Conservation (phyloP, 495 filamentous ascomycete species). For the Hypoxylon trugodes region DNA sequence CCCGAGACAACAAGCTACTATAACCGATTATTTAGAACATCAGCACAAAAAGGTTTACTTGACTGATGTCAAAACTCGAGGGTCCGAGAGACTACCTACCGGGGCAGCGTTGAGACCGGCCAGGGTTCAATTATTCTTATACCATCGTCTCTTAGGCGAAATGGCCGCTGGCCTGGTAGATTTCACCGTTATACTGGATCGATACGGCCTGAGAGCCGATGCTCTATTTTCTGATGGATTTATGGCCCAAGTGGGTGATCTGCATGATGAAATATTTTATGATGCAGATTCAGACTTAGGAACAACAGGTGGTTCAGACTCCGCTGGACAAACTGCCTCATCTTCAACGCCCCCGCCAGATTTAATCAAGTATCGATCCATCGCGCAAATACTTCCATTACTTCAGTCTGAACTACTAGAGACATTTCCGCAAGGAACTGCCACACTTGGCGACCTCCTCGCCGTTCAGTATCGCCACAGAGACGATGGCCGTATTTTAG, state of each 20-base stretch:
- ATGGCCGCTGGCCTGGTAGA: slow-evolving; percentile 77
- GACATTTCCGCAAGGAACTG: slow-evolving; percentile 62
- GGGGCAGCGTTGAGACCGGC: slow-evolving; percentile 77
- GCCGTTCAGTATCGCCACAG: slow-evolving; percentile 69
- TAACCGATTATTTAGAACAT: slow-evolving; percentile 57
- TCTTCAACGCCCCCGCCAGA: slow-evolving; percentile 49
- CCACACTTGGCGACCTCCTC: slow-evolving; percentile 63
- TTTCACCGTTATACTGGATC: slow-evolving; percentile 68
- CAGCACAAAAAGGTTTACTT: slow-evolving; percentile 78
- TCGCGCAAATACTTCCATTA: slow-evolving; percentile 50
- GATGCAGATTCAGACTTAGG: slow-evolving; percentile 45
- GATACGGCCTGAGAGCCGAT: slow-evolving; percentile 72
- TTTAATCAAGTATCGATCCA: slow-evolving; percentile 52
- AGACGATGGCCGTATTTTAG: slow-evolving; percentile 65
- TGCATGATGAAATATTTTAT: slow-evolving; percentile 67
- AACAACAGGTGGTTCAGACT: slow-evolving; percentile 5
- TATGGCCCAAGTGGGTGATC: slow-evolving; percentile 75
- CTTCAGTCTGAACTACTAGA: slow-evolving; percentile 59
- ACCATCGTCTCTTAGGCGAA: slow-evolving; percentile 82
- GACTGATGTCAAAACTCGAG: slow-evolving; percentile 88
- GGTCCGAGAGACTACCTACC: slow-evolving; percentile 66
- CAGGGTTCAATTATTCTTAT: slow-evolving; percentile 86
- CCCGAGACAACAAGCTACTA: slow-evolving; percentile 35
- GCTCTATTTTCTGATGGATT: slow-evolving; percentile 79
- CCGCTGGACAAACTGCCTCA: background rate